phyloP scores from a whole-genome alignment of 2,329 filamentous ascomycete genomes.

The Xylaria sp. region DNA sequence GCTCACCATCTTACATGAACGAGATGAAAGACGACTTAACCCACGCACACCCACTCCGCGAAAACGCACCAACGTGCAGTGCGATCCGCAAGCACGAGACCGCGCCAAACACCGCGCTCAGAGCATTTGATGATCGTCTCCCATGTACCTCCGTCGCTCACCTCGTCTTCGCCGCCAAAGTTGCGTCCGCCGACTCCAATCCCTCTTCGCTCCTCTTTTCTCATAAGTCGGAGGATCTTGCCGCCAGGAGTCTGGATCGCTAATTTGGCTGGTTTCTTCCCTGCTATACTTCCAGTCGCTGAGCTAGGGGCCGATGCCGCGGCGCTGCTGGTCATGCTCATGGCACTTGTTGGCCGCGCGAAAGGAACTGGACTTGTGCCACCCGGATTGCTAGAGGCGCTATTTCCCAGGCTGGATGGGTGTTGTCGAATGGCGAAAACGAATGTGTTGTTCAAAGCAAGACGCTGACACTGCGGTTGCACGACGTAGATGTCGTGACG shows the following conservation, averaged over 20 bases:
- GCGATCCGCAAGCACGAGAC: conserved; percentile 82
- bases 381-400: conserved; percentile 58
- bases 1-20: not conserved
- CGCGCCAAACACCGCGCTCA: conserved; percentile 83
- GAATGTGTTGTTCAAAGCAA: conserved; percentile 96
- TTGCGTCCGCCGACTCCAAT: conserved; percentile 55
- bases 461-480: conserved; percentile 88
- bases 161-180: conserved; percentile 64
- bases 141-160: conserved; percentile 79
- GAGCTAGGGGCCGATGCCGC: conserved; percentile 68
- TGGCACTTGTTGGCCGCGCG: conserved; percentile 68
- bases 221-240: conserved; percentile 89
- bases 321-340: conserved; percentile 72
- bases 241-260: conserved; percentile 94
- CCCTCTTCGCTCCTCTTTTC: conserved; percentile 75
- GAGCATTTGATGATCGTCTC: conserved; percentile 93
- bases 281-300: conserved; percentile 62
- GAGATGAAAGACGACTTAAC: conserved; percentile 28
- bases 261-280: conserved; percentile 90
- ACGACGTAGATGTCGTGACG: conserved; percentile 96
- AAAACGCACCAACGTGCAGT: conserved; percentile 93
- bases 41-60: conserved; percentile 80
- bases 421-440: conserved; percentile 97
- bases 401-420: conserved; percentile 64
- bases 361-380: conserved; percentile 70